A percentile compares a stretch with the other conserved stretches of the same genome.
Conservation (phyloP, 75 land plant genomes). For the Cupressus sempervirens region DNA sequence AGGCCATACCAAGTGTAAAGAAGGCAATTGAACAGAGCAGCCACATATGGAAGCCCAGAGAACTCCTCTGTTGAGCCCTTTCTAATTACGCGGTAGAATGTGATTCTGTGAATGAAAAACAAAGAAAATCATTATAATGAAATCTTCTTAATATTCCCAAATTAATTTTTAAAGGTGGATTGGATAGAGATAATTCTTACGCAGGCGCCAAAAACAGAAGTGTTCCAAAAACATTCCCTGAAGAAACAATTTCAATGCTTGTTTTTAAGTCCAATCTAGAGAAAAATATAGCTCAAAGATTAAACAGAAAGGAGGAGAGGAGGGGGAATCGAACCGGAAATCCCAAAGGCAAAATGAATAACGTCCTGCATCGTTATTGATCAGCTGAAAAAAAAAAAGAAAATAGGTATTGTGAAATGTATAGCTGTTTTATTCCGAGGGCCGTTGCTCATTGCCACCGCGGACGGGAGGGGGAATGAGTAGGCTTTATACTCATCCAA, state of each 20-base stretch:
- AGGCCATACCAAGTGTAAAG: conserved; percentile 68
- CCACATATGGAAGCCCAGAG: conserved; percentile 67
- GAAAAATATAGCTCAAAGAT: neutral
- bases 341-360: conserved; percentile 3
- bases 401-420: too few species aligned
- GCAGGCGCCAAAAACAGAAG: conserved; percentile 2
- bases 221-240: conserved; percentile 12
- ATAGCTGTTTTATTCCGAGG: neutral
- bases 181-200: neutral
- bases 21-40: conserved; percentile 75
- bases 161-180: too few species aligned
- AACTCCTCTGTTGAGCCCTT: conserved; percentile 65
- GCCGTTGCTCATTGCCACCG: neutral
- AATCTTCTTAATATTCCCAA: neutral
- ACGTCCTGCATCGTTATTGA: neutral
- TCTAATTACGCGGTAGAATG: conserved; percentile 60
- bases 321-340: neutral
- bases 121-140: neutral
- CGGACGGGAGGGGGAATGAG: neutral
- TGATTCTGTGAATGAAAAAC: conserved; percentile 26
- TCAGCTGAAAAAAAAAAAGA: neutral
- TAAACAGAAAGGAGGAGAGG: neutral
- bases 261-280: neutral
- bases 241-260: neutral
- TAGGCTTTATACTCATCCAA: neutral